Base-by-base conservation (phyloP, 2,329 filamentous ascomycete species). In the Knoxdaviesia capensis region DNA sequence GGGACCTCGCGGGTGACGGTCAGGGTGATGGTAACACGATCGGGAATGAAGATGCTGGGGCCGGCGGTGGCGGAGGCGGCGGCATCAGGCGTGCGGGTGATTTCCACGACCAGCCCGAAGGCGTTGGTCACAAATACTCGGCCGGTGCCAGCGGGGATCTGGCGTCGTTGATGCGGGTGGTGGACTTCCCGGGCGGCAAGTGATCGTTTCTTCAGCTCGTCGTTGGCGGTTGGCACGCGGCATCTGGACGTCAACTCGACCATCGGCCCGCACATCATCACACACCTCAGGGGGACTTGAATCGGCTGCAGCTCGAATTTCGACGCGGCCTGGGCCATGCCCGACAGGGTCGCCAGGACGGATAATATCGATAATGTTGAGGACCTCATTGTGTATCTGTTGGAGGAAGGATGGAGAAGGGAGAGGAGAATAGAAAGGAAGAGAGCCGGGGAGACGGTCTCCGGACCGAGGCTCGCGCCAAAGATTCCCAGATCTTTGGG, bases 241-340 rank as follows among this genome's bases (percentile, higher is more conserved):
- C 60, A 63, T 38, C 55, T 54, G 7, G 50, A 50, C 32, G 58
- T 57, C n/a, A 63, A 49, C 49, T 63, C 60, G 43, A 63, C 59
- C 40, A 63, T 56, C 41, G 60, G 60, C 5, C 59, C 60, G 50
- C 60, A 63, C 41, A 63, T 62, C 35, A 55, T 56, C 34, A 58
- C 58, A 44, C 60, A 63, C 41, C 53, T 51, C 28, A 61, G 44
- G 32, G 60, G 60, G 10, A 63, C 56, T 30, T 59, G 55, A 28
- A 58, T 50, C 8, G 55, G 50, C 11, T 52, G 53, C 34, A 63
- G 49, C 31, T 52, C 52, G 33, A 44, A 37, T 20, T 57, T 54
- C 30, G 54, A 53, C 6, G 47, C 41, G 34, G 50, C 50, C 40
- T 54, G 38, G n/a, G 50, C 46, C 9, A 44, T 37, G 10, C 41